Conservation (phyloP, 208 protist species). For the Trichomonas tenax region DNA sequence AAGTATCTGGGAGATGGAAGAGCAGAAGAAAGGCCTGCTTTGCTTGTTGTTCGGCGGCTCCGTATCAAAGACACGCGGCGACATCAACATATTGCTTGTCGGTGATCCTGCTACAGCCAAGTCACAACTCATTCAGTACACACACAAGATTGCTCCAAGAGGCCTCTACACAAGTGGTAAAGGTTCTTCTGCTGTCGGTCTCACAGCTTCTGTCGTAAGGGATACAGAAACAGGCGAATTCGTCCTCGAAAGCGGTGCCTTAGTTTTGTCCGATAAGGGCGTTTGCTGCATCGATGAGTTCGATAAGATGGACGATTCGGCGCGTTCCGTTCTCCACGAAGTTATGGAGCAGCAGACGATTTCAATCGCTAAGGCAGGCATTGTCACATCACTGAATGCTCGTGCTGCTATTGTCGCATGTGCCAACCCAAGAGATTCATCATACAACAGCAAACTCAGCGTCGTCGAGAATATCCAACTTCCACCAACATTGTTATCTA, state of each 20-base stretch:
- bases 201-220: constrained; percentile 91
- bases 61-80: constrained; percentile 49
- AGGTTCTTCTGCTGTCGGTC: constrained; percentile 86
- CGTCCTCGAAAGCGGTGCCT: constrained; percentile 86
- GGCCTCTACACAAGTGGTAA: constrained; percentile 96
- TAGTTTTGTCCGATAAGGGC: constrained; percentile 88
- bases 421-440: constrained; percentile 90
- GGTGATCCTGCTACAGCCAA: constrained; percentile 98
- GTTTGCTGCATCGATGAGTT: constrained; percentile 99
- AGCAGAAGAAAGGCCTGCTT: constrained; percentile 95
- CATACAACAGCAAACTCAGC: constrained; percentile 82
- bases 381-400: constrained; percentile 73
- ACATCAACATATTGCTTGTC: constrained; percentile 94
- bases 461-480: constrained; percentile 94
- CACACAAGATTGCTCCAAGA: constrained; percentile 86
- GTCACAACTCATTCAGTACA: constrained; percentile 92
- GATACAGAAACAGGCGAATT: constrained; percentile 86
- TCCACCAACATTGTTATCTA: constrained; percentile 88
- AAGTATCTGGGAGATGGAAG: constrained; percentile 87
- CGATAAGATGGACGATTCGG: constrained; percentile 97
- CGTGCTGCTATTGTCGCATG: constrained; percentile 92
- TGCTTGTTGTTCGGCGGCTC: constrained; percentile 90
- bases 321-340: constrained; percentile 92
- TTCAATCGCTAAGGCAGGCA: constrained; percentile 99
- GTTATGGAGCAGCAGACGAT: constrained; percentile 99